Evolutionary conservation across 208 protist species (phyloP).

Genomic region (Kentomonas sorsogonicus): DNA sequence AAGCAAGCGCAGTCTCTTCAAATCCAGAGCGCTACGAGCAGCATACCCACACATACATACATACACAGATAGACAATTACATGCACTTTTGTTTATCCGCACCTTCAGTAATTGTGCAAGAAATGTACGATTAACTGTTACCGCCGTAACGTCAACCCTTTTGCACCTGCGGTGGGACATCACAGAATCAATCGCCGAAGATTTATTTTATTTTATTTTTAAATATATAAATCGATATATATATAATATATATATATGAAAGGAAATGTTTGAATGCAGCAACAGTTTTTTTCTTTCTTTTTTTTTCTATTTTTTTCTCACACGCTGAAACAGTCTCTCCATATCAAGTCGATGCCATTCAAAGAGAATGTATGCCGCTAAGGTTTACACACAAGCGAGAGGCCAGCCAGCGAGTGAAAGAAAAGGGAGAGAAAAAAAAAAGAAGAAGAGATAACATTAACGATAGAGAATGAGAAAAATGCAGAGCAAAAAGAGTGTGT

Average conservation of each 20-base stretch:
- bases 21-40: too few relatives aligned
- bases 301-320: constrained; percentile 1
- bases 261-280: background rate
- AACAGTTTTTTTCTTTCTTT: background rate
- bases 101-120: background rate
- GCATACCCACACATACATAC: background rate
- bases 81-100: background rate
- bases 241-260: background rate
- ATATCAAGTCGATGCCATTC: too few relatives aligned
- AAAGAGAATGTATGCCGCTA: too few relatives aligned
- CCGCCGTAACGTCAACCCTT: background rate
- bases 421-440: constrained; percentile 14
- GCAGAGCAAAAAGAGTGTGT: constrained; percentile 2
- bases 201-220: constrained; percentile 1
- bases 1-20: too few relatives aligned
- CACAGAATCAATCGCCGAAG: background rate
- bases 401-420: too few relatives aligned
- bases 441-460: constrained; percentile 4
- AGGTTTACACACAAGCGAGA: too few relatives aligned
- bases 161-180: background rate
- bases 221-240: background rate
- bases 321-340: background rate
- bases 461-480: background rate
- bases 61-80: background rate
- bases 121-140: too few relatives aligned